Conservation (phyloP, 768 basidiomycete genomes). For the Suillus subaureus region DNA sequence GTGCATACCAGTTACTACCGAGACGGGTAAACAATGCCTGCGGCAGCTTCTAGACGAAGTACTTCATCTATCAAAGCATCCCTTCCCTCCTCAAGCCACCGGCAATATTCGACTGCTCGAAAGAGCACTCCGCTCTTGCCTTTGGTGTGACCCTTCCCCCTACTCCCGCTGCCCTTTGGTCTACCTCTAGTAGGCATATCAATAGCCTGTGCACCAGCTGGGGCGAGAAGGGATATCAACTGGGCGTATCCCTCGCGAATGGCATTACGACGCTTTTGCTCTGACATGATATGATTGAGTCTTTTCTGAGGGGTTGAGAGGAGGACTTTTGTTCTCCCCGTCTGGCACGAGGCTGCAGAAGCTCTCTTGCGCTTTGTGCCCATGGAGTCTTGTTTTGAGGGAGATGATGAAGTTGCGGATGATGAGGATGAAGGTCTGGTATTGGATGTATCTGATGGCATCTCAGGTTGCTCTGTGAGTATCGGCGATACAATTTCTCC, state of each 20-base stretch:
- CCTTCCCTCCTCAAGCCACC: constrained; percentile 84
- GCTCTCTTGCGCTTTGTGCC: constrained; percentile 25
- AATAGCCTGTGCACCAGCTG: constrained; percentile 71
- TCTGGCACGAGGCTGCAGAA: constrained; percentile 25
- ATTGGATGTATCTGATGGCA: constrained; percentile 6
- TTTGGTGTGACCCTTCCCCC: constrained; percentile 70
- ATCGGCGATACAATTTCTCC: constrained; percentile 5
- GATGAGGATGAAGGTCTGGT: constrained; percentile 11
- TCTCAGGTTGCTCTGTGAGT: constrained; percentile 4
- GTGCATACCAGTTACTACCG: not conserved
- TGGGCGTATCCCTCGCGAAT: constrained; percentile 91
- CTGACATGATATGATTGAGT: constrained; percentile 92
- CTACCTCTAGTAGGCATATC: constrained; percentile 78
- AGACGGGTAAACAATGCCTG: constrained; percentile 43
- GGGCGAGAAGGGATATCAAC: constrained; percentile 77
- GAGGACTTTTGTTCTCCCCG: constrained; percentile 57
- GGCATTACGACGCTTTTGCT: constrained; percentile 90
- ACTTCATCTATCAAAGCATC: constrained; percentile 74
- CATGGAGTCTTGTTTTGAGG: constrained; percentile 14
- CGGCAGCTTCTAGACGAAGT: constrained; percentile 63
- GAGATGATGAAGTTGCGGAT: constrained; percentile 12
- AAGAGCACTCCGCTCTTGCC: constrained; percentile 91
- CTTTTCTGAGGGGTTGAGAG: constrained; percentile 86
- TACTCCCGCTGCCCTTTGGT: constrained; percentile 74
- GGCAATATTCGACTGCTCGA: constrained; percentile 82